These are phyloP conservation scores for Pseudocercospora musae DNA, from an alignment of 2,329 filamentous ascomycete species.

Conservation along the genomic window DNA sequence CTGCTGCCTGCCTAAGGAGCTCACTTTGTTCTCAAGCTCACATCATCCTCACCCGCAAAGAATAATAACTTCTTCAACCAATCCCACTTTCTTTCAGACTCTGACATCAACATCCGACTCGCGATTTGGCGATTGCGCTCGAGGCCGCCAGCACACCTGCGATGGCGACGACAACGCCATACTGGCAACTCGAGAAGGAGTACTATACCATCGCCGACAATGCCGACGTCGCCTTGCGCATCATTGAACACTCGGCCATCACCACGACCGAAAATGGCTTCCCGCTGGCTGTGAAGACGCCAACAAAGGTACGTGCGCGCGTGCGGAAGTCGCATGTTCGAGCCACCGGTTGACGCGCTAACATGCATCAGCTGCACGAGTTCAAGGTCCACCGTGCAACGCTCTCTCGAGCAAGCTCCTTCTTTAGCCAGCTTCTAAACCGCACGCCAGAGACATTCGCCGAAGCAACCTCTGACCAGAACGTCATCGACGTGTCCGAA, in stretches of 20 bases:
- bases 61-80: not conserved
- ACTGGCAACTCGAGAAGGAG: constrained; percentile 20
- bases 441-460: constrained; percentile 1
- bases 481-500: constrained; percentile 14
- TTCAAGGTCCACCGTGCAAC: constrained; percentile 17
- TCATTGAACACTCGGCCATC: constrained; percentile 13
- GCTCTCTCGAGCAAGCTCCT: not conserved
- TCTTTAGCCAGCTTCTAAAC: constrained; percentile 15
- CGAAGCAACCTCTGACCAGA: not conserved
- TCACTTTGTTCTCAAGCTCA: not conserved
- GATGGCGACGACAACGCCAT: constrained; percentile 3
- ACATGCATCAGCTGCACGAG: constrained; percentile 3
- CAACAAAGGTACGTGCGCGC: not conserved
- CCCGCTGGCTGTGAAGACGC: constrained; percentile 6
- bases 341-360: not conserved
- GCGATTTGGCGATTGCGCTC: not conserved
- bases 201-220: constrained; percentile 16
- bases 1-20: not conserved
- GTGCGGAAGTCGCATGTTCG: not conserved
- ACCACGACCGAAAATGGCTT: constrained; percentile 1
- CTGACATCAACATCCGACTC: not conserved
- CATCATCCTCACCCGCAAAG: not conserved
- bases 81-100: not conserved
- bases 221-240: constrained; percentile 19
- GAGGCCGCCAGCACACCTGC: not conserved